Conservation (phyloP, 23 red algal species). For the Pyropia yezoensis region DNA sequence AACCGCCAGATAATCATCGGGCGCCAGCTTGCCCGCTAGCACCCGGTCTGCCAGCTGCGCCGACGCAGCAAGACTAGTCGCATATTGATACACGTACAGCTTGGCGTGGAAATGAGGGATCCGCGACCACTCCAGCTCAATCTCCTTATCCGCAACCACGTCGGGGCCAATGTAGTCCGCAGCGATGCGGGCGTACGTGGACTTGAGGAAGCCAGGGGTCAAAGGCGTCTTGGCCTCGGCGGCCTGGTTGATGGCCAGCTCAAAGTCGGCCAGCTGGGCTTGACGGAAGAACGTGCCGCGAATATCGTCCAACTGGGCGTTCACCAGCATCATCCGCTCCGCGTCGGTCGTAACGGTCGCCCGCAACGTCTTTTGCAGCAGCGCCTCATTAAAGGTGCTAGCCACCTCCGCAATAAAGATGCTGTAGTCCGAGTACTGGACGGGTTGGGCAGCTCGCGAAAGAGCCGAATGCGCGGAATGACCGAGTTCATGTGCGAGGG, state of each 20-base stretch:
- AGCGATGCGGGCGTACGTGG: background rate
- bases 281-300: conserved; percentile 13
- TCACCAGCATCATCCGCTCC: too few species aligned
- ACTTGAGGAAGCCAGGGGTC: conserved; percentile 1
- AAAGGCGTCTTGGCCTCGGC: background rate
- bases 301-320: conserved; percentile 1
- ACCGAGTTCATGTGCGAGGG: conserved; percentile 9
- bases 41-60: conserved; percentile 7
- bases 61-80: background rate
- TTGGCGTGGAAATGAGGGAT: conserved; percentile 8
- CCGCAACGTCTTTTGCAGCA: background rate
- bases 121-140: conserved; percentile 7
- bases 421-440: conserved; percentile 9
- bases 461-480: conserved; percentile 1
- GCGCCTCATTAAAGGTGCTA: conserved; percentile 8
- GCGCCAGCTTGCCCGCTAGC: background rate
- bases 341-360: too few species aligned
- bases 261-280: conserved; percentile 9
- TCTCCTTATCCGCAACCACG: conserved; percentile 2
- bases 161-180: conserved; percentile 5
- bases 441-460: background rate
- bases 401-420: conserved; percentile 15
- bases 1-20: conserved; percentile 5
- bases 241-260: conserved; percentile 1
- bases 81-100: conserved; percentile 14